These are phyloP conservation scores for Omphalotus guepiniiformis DNA, from an alignment of 768 basidiomycete genomes.

Conservation along the genomic window DNA sequence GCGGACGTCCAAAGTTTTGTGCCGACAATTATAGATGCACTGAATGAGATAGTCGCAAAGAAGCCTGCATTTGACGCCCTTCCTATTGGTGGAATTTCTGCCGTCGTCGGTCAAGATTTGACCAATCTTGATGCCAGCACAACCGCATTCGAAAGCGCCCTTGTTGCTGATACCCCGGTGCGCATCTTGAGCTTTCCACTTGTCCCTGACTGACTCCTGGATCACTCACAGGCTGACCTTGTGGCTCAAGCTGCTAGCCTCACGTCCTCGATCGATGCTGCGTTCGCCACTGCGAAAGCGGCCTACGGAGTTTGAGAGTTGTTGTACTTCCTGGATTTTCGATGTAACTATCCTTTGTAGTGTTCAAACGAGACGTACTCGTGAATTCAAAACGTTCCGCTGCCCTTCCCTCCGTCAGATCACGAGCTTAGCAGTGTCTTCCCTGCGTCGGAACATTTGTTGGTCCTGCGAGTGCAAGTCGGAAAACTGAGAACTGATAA, in stretches of 20 bases:
- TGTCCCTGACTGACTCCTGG: background rate
- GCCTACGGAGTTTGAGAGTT: no score
- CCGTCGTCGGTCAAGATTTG: constrained; percentile 27
- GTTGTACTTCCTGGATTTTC: no score
- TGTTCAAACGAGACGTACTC: no score
- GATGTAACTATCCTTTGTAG: no score
- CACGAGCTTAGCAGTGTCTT: no score
- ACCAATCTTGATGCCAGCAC: constrained; percentile 18
- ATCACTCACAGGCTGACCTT: constrained; percentile 20
- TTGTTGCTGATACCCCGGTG: constrained; percentile 26
- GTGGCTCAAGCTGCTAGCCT: constrained; percentile 14
- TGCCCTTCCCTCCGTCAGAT: no score
- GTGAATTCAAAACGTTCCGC: no score
- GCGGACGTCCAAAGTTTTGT: constrained; percentile 18
- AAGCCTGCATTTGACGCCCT: constrained; percentile 24
- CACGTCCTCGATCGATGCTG: constrained; percentile 15
- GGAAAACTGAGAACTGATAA: no score
- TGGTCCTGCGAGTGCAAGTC: no score
- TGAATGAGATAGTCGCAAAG: constrained; percentile 20
- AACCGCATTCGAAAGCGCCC: constrained; percentile 17
- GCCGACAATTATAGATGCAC: constrained; percentile 23
- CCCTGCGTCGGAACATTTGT: no score
- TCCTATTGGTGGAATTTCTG: constrained; percentile 25
- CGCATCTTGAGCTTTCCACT: background rate
- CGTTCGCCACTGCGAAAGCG: constrained; percentile 23